Evolutionary conservation across 768 basidiomycete genomes (phyloP), one percentile per base, ranked within the genome.

Genomic region (Nidularia sp.): DNA sequence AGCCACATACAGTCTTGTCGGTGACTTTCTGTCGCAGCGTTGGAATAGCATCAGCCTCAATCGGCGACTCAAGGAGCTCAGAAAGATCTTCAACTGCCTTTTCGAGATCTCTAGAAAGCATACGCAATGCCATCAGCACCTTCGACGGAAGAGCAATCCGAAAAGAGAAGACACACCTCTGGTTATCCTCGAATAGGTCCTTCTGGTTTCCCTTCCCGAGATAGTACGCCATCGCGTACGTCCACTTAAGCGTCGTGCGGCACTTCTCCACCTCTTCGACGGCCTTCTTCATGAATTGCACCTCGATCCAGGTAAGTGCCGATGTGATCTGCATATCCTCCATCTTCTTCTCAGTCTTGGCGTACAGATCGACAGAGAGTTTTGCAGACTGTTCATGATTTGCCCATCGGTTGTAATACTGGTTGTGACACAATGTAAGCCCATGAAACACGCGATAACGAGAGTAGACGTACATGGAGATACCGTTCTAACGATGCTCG

Each of bases 351-450:
- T 99, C 95, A 9, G 96, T 98, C 75, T 94, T 94, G 51, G 79
- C 79, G 68, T 95, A 96, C 41, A 98, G 75, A 57, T 98, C 93
- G 12, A 90, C 68, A 13, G 96, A 94, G 48, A 99, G 85, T 70
- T 94, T 95, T 48, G 95, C 93, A n/a, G 95, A 97, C 66, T 97
- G 95, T 65, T 99, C 97, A 72, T 99, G 97, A 69, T 99, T 99
- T 6, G 97, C 92, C 91, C 93, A 99, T 39, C 97, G 91, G 68
- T 97, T 98, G 76, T 98, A 99, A 73, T 98, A 99, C 93, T 97
- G 57, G 25, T 29, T 7, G 60, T 46, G 54, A 46, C 15, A 49
- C 46, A 50, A 43, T 18, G 42, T 22, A 53, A 39, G 42, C 34
- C 48, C 44, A 51, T 34, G 8, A 25, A 7, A 13, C 34, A 43